Base-by-base conservation (phyloP, 2,329 filamentous ascomycete species). In the Alternaria postmessia region DNA sequence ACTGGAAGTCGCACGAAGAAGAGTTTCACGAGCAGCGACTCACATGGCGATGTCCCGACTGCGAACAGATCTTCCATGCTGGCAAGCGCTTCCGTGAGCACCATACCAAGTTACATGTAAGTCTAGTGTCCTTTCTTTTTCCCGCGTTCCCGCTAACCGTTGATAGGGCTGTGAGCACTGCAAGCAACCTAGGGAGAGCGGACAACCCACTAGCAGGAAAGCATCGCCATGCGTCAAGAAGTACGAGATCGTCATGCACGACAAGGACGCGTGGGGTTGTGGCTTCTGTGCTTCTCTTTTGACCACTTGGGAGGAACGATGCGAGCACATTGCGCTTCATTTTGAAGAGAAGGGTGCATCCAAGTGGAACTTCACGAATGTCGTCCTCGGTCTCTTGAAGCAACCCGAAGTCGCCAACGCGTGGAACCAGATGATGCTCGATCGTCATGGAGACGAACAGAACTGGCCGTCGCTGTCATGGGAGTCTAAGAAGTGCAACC, bases 1-100 rank as follows among this genome's bases (percentile, higher is more conserved):
- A 90, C 74, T 91, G 88, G 88, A 89, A 89, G 75, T 84, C 87
- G 32, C 88, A 91, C 75, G 87, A 90, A 73, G 88, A 89, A 68
- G 87, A 89, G 75, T 89, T 89, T 70, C 88, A 90, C 76, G 88
- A 90, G 80, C 86, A 88, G 55, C 87, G 87, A 80, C 86, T 88
- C 64, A 89, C 88, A 71, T 90, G 89, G 74, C 87, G 87, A 12
- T 90, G 88, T 69, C 87, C 88, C 6, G 87, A 88, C 65, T 90
- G 88, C 78, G 89, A 89, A 75, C 86, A 88, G 68, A 87, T 87
- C 70, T 89, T 90, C 76, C 89, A 87, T 82, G 87, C 87, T 9
- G 86, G 87, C 66, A 89, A 89, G 73, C 88, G 87, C 5, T 89
- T 90, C 76, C 88, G 89, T 66, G 87, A 89, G 73, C 88, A 89